Conservation (phyloP, 805 yeast species). For the Cyberlindnera subsufficiens region DNA sequence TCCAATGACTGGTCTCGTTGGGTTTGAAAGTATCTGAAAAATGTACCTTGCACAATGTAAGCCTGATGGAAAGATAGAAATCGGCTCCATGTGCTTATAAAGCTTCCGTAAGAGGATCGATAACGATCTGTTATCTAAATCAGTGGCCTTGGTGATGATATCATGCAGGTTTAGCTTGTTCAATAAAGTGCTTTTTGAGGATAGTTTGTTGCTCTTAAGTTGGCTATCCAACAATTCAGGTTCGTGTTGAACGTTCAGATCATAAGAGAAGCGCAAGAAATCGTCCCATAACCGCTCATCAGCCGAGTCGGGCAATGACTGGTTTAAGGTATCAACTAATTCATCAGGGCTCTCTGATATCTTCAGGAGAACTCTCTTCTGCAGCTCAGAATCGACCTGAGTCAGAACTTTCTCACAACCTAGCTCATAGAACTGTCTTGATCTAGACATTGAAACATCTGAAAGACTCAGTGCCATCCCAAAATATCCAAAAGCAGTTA, state of each 20-base stretch:
- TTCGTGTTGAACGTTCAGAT: background rate
- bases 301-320: background rate
- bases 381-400: conserved; percentile 4
- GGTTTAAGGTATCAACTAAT: conserved; percentile 1
- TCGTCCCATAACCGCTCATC: conserved; percentile 5
- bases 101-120: conserved; percentile 8
- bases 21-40: conserved; percentile 12
- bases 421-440: conserved; percentile 4
- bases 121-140: conserved; percentile 16
- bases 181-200: background rate
- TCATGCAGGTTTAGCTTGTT: background rate
- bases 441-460: conserved; percentile 4
- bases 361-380: background rate
- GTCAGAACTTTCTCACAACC: conserved; percentile 1
- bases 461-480: conserved; percentile 10
- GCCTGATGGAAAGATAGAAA: conserved; percentile 6
- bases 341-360: conserved; percentile 2
- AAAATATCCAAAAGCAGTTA: conserved; percentile 7
- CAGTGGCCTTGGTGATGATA: background rate
- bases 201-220: background rate
- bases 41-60: conserved; percentile 19
- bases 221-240: background rate
- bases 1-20: conserved; percentile 16
- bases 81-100: conserved; percentile 5
- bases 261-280: conserved; percentile 5